Percentiles rank a stretch among this genome's conserved stretches.
Conservation (phyloP, 768 basidiomycete genomes). For the Neoboletus magnificus region DNA sequence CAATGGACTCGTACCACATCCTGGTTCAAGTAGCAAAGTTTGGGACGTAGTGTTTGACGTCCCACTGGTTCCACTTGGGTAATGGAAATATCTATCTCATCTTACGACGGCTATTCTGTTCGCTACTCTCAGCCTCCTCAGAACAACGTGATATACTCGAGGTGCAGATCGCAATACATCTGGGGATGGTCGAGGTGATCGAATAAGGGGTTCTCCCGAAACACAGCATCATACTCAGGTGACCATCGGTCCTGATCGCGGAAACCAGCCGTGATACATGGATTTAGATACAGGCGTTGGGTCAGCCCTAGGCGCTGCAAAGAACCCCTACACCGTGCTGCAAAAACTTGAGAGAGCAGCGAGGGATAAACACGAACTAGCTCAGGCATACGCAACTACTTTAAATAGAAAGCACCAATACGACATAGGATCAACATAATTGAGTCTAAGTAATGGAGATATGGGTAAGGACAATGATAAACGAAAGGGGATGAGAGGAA, state of each 20-base stretch:
- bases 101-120: background rate
- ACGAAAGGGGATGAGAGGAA: background rate
- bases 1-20: too few relatives aligned
- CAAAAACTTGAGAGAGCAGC: background rate
- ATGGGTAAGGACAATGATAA: background rate
- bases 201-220: background rate
- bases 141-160: background rate
- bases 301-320: background rate
- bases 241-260: too few relatives aligned
- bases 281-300: background rate
- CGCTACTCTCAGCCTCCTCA: background rate
- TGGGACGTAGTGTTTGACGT: too few relatives aligned
- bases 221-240: background rate
- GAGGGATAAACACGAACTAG: background rate
- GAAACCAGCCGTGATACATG: too few relatives aligned
- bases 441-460: background rate
- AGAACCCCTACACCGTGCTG: background rate
- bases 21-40: too few relatives aligned
- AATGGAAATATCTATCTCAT: background rate
- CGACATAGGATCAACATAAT: constrained; percentile 1
- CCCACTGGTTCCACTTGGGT: background rate
- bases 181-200: background rate
- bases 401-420: background rate
- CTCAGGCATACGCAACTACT: background rate
- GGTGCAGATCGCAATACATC: background rate